Evolutionary conservation across 768 basidiomycete species (phyloP).

Genomic region (Termitomyces sp.): DNA sequence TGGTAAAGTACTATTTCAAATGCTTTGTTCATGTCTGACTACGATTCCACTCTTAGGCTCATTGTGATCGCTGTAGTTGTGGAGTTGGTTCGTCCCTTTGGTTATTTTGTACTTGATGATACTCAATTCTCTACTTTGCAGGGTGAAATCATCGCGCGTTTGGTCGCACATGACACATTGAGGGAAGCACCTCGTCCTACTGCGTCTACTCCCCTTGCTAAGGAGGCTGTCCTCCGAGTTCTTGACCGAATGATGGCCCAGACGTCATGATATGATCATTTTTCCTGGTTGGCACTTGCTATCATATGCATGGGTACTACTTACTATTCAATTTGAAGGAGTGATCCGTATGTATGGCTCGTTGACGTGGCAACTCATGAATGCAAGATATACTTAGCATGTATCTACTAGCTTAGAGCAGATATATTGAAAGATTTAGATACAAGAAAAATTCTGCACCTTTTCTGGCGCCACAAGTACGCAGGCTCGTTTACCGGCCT

Average conservation of each 20-base stretch:
- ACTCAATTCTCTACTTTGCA: conserved; percentile 22
- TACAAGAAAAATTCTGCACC: no score
- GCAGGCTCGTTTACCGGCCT: no score
- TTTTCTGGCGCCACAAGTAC: no score
- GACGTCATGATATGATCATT: not conserved
- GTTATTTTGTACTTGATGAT: not conserved
- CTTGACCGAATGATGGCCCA: conserved; percentile 39
- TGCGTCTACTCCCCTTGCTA: conserved; percentile 24
- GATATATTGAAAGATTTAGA: no score
- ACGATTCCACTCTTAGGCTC: conserved; percentile 50
- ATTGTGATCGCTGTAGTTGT: conserved; percentile 90
- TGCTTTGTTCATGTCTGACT: conserved; percentile 16
- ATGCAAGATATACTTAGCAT: no score
- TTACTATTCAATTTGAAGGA: not conserved
- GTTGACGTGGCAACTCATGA: no score
- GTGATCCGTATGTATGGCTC: no score
- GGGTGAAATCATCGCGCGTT: conserved; percentile 82
- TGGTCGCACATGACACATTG: conserved; percentile 63
- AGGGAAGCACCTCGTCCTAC: conserved; percentile 16
- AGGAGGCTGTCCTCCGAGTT: conserved; percentile 37
- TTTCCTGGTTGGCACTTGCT: not conserved
- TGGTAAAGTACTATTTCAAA: conserved; percentile 34
- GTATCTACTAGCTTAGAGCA: no score
- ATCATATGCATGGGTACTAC: not conserved
- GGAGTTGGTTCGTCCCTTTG: conserved; percentile 57